These are phyloP conservation scores for Trichoderma harzianum DNA, from an alignment of 2,329 filamentous ascomycete species.

Conservation along the genomic window DNA sequence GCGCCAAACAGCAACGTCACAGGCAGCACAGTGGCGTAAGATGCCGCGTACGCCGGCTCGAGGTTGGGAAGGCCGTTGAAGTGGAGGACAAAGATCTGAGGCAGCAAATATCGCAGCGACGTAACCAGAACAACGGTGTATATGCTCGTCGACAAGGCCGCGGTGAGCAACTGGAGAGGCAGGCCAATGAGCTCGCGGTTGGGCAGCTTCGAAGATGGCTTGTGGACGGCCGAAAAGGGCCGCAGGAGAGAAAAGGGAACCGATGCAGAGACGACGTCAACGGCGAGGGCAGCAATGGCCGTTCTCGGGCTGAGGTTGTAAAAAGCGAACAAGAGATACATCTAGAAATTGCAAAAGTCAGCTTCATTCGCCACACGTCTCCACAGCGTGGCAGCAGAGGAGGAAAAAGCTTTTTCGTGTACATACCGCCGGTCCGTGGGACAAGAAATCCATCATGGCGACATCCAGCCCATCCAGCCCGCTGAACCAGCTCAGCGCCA, in stretches of 20 bases:
- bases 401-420: background rate
- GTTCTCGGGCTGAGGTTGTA: slow-evolving; percentile 66
- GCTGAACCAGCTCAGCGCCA: slow-evolving; percentile 70
- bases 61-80: slow-evolving; percentile 72
- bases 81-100: slow-evolving; percentile 67
- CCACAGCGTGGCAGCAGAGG: background rate
- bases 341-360: slow-evolving; percentile 38
- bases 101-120: slow-evolving; percentile 68
- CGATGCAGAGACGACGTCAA: slow-evolving; percentile 67
- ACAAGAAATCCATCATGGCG: slow-evolving; percentile 63
- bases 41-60: slow-evolving; percentile 62
- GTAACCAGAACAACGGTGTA: slow-evolving; percentile 71
- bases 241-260: slow-evolving; percentile 75
- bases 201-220: slow-evolving; percentile 47
- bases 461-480: slow-evolving; percentile 72
- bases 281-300: slow-evolving; percentile 57
- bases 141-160: slow-evolving; percentile 65
- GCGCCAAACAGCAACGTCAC: slow-evolving; percentile 59
- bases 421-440: slow-evolving; percentile 65
- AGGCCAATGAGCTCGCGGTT: slow-evolving; percentile 66
- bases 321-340: slow-evolving; percentile 74
- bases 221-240: slow-evolving; percentile 61
- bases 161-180: slow-evolving; percentile 61
- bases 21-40: slow-evolving; percentile 59
- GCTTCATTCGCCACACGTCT: background rate